These are phyloP conservation scores for Ceratocystis lukuohia DNA, from an alignment of 2,329 filamentous ascomycete species.

Conservation along the genomic window DNA sequence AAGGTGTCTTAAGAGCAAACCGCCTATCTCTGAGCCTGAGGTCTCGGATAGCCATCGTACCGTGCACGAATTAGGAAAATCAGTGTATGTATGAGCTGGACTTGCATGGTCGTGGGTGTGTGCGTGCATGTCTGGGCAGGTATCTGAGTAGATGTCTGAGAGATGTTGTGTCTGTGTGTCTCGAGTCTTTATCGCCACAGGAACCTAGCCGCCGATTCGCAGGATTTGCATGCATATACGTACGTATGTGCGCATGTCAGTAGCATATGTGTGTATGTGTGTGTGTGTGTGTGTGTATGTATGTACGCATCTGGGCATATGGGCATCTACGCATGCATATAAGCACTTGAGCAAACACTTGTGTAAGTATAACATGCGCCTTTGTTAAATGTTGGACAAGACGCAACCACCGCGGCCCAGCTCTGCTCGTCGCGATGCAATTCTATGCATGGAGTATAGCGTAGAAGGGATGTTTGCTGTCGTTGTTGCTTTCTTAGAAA, in stretches of 20 bases:
- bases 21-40: neutral
- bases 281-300: neutral
- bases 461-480: neutral
- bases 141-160: too few species aligned
- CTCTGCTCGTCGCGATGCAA: neutral
- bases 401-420: neutral
- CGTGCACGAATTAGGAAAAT: too few species aligned
- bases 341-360: too few species aligned
- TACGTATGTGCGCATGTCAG: too few species aligned
- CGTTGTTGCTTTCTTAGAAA: neutral
- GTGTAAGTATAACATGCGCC: neutral
- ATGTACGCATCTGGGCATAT: neutral
- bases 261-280: neutral
- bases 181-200: neutral
- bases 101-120: neutral
- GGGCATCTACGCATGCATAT: neutral
- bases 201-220: neutral
- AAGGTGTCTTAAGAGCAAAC: neutral
- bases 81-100: neutral
- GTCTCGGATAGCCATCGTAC: neutral
- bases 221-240: neutral
- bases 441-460: neutral
- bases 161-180: too few species aligned
- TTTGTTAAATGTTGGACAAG: neutral
- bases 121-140: too few species aligned